A percentile compares a stretch with the other conserved stretches of the same genome.
Conservation (phyloP, 2,329 filamentous ascomycete genomes). For the Phoma sp. region DNA sequence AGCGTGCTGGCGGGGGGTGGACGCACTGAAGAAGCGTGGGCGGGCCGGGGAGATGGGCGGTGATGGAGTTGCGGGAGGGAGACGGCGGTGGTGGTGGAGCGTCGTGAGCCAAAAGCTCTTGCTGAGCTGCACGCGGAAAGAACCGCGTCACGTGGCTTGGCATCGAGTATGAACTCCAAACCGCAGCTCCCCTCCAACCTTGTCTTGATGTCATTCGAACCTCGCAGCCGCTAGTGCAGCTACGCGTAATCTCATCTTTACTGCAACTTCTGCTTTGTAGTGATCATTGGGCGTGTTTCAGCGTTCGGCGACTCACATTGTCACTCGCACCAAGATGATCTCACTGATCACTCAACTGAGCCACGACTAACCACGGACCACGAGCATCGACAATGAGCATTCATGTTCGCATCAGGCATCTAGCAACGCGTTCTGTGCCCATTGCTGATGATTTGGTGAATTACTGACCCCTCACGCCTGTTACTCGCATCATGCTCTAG, state of each 20-base stretch:
- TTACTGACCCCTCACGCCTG: constrained; percentile 2
- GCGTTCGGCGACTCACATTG: no score
- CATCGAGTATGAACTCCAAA: neutral
- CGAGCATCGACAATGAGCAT: no score
- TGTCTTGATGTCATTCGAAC: neutral
- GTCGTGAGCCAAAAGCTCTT: constrained; percentile 41
- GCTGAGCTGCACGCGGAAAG: constrained; percentile 29
- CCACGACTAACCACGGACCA: no score
- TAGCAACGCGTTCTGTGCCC: neutral
- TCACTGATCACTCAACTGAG: no score
- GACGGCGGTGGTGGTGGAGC: constrained; percentile 29
- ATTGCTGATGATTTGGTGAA: neutral
- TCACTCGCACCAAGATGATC: no score
- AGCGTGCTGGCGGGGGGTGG: constrained; percentile 27
- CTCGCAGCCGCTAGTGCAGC: no score
- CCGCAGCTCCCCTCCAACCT: neutral
- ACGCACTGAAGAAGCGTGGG: constrained; percentile 39
- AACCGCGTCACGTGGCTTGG: constrained; percentile 36
- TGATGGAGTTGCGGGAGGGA: constrained; percentile 42
- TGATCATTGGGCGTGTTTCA: no score
- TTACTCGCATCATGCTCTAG: constrained; percentile 15
- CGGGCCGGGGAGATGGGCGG: constrained; percentile 43
- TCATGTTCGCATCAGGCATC: neutral
- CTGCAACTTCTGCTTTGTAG: no score
- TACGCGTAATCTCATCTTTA: no score